A percentile compares a stretch with the other conserved stretches of the same genome.
These are phyloP conservation scores for Coffea canephora DNA, from an alignment of 257 asterid species.

Conservation along the genomic window DNA sequence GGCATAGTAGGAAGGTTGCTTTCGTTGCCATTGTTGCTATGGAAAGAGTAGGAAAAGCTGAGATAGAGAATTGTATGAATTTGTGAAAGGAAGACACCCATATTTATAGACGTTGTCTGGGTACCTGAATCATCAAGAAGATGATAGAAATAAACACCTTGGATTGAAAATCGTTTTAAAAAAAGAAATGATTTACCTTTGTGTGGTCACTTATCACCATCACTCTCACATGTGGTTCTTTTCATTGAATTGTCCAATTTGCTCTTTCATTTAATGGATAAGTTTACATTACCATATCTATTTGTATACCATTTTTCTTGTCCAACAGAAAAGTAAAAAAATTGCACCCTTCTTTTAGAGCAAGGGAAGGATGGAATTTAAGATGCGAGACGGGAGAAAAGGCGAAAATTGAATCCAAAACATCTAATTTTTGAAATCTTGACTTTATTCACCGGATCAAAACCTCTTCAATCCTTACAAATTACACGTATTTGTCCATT, in stretches of 20 bases:
- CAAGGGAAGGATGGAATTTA: too few relatives aligned
- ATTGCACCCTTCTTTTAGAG: too few relatives aligned
- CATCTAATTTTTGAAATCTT: too few relatives aligned
- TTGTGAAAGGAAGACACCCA: conserved; percentile 25
- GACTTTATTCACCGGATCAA: too few relatives aligned
- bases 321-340: too few relatives aligned
- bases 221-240: neutral
- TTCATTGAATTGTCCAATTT: neutral
- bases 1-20: conserved; percentile 29
- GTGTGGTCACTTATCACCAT: neutral
- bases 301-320: too few relatives aligned
- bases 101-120: conserved; percentile 35
- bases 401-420: too few relatives aligned
- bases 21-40: conserved; percentile 37
- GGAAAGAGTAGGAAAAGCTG: conserved; percentile 6
- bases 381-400: too few relatives aligned
- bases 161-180: neutral
- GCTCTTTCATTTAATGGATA: neutral
- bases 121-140: neutral
- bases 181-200: neutral
- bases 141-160: neutral
- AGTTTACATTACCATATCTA: too few relatives aligned
- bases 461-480: too few relatives aligned
- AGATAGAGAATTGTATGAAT: conserved; percentile 22
- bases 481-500: too few relatives aligned